Evolutionary conservation across 768 basidiomycete genomes (phyloP).

Genomic region (Crassisporium funariophilum): DNA sequence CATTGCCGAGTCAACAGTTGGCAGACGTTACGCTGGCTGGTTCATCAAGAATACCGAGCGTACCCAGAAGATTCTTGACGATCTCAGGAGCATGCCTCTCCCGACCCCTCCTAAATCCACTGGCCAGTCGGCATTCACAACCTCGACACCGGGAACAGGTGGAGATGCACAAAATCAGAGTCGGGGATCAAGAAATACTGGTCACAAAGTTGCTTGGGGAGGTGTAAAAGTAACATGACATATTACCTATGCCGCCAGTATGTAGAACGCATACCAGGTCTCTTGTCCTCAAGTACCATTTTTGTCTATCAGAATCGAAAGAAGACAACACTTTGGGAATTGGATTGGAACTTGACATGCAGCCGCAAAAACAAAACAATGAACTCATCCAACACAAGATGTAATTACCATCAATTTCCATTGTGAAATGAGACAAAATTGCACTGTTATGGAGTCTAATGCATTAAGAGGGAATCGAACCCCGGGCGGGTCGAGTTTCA

Average conservation of each 20-base stretch:
- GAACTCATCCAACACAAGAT: too few species aligned
- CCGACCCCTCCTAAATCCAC: constrained; percentile 36
- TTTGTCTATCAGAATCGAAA: too few species aligned
- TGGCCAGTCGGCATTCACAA: constrained; percentile 17
- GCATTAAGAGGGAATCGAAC: constrained; percentile 86
- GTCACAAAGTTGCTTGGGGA: constrained; percentile 66
- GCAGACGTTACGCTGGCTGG: constrained; percentile 93
- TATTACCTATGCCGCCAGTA: too few species aligned
- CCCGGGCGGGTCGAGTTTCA: constrained; percentile 73
- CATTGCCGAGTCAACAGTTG: constrained; percentile 92
- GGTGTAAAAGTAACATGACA: constrained; percentile 39
- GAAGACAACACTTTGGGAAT: too few species aligned
- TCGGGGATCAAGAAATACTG: constrained; percentile 39
- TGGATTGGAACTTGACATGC: too few species aligned
- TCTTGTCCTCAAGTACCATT: too few species aligned
- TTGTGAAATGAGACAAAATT: too few species aligned
- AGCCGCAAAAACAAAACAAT: too few species aligned
- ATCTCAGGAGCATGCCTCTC: constrained; percentile 58
- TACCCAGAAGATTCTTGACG: constrained; percentile 84
- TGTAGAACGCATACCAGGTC: too few species aligned
- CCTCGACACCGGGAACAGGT: constrained; percentile 9
- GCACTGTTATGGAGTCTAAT: constrained; percentile 20
- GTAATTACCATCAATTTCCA: too few species aligned
- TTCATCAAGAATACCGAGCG: constrained; percentile 96
- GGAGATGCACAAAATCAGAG: constrained; percentile 26